Percentiles rank a stretch among this genome's conserved stretches.
These are phyloP conservation scores for Amoebophrya sp. DNA, from an alignment of 169 alveolate species.

Conservation along the genomic window DNA sequence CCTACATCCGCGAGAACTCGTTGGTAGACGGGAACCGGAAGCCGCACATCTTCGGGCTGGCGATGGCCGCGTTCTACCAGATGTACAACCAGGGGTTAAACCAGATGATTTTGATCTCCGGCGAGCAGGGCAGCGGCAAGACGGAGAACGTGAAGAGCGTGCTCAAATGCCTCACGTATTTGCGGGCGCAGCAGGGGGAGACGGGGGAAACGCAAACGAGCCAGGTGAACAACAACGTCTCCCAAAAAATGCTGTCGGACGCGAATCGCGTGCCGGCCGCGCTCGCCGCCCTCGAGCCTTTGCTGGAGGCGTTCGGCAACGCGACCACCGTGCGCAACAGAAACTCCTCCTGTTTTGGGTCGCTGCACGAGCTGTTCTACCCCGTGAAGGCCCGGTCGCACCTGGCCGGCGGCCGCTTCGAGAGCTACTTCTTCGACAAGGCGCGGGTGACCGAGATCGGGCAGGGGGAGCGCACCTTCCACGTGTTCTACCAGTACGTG, in stretches of 20 bases:
- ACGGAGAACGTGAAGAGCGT: conserved; percentile 71
- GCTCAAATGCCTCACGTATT: background rate
- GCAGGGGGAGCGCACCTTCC: background rate
- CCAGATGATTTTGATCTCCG: conserved; percentile 87
- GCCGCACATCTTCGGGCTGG: conserved; percentile 2
- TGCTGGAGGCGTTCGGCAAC: conserved; percentile 93
- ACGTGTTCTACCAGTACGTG: background rate
- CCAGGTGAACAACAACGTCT: too few relatives aligned
- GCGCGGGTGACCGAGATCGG: background rate
- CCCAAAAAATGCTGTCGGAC: too few relatives aligned
- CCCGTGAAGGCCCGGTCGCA: conserved; percentile 35
- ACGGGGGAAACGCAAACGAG: background rate
- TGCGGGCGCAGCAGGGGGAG: background rate
- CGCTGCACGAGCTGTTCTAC: conserved; percentile 71
- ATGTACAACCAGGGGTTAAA: background rate
- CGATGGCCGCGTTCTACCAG: background rate
- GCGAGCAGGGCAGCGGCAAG: conserved; percentile 97
- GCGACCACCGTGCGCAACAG: conserved; percentile 91
- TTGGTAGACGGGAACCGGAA: background rate
- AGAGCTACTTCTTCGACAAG: background rate
- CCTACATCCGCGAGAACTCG: background rate
- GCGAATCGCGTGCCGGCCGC: background rate
- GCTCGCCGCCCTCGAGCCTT: conserved; percentile 76
- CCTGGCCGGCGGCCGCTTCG: background rate
- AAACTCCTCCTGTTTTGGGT: conserved; percentile 90